A percentile compares a stretch with the other conserved stretches of the same genome.
Evolutionary conservation across 148 eudicot genomes (phyloP).

Genomic region (Rhododendron ovatum): DNA sequence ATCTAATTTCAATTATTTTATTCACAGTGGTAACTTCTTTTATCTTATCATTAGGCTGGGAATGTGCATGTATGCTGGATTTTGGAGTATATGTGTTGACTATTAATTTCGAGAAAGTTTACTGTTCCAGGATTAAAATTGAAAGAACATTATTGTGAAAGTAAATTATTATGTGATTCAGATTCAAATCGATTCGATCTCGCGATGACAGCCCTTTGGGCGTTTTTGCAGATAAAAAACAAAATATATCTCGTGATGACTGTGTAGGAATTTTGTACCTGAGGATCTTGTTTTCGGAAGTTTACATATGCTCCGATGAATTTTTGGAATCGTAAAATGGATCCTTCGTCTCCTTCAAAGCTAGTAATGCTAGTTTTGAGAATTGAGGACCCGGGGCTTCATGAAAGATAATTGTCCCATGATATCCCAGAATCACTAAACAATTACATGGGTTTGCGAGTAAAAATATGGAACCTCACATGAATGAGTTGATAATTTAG

Average conservation of each 20-base stretch:
- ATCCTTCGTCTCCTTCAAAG: not conserved
- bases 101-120: too few relatives aligned
- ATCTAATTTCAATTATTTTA: not conserved
- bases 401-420: too few relatives aligned
- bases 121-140: too few relatives aligned
- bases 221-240: too few relatives aligned
- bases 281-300: too few relatives aligned
- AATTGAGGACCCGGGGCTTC: not conserved
- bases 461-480: not conserved
- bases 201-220: too few relatives aligned
- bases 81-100: not conserved
- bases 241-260: too few relatives aligned
- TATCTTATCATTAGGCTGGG: not conserved
- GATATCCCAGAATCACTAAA: not conserved
- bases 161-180: not conserved
- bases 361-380: not conserved
- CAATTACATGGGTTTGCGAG: not conserved
- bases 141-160: not conserved
- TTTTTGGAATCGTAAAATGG: too few relatives aligned
- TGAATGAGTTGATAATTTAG: not conserved
- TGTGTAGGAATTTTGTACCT: too few relatives aligned
- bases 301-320: too few relatives aligned
- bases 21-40: not conserved
- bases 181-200: too few relatives aligned
- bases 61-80: not conserved